phyloP scores from a whole-genome alignment of 1,284 basidiomycete species.

The Albatrellus sp. region DNA sequence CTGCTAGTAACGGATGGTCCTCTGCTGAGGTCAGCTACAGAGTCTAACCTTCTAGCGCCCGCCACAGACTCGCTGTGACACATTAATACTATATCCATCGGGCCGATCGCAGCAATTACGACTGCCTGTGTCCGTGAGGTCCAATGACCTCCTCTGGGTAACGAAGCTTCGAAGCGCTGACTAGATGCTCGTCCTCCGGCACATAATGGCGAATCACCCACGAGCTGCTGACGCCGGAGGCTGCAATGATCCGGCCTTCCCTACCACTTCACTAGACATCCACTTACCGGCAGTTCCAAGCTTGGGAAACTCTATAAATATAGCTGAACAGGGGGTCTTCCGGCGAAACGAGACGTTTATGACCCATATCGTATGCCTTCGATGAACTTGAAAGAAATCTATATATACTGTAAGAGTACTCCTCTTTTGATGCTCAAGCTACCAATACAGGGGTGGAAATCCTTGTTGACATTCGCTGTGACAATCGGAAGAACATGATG shows the following conservation, averaged over 20 bases:
- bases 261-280: not conserved
- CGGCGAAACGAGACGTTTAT: too few relatives aligned
- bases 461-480: constrained; percentile 27
- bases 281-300: constrained; percentile 29
- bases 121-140: constrained; percentile 14
- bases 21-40: too few relatives aligned
- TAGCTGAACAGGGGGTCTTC: constrained; percentile 32
- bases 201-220: constrained; percentile 15
- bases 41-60: too few relatives aligned
- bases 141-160: constrained; percentile 16
- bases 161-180: not conserved
- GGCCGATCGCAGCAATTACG: constrained; percentile 12
- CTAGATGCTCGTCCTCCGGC: too few relatives aligned
- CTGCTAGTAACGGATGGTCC: too few relatives aligned
- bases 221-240: constrained; percentile 22
- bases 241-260: not conserved
- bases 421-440: too few relatives aligned
- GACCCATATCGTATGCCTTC: too few relatives aligned
- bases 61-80: too few relatives aligned
- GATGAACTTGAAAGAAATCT: too few relatives aligned
- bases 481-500: constrained; percentile 27
- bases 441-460: constrained; percentile 31
- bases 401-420: too few relatives aligned
- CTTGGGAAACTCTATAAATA: constrained; percentile 32
- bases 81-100: constrained; percentile 8